Conservation (phyloP, 176 grass and related monocot genomes). For the Zizania latifolia region DNA sequence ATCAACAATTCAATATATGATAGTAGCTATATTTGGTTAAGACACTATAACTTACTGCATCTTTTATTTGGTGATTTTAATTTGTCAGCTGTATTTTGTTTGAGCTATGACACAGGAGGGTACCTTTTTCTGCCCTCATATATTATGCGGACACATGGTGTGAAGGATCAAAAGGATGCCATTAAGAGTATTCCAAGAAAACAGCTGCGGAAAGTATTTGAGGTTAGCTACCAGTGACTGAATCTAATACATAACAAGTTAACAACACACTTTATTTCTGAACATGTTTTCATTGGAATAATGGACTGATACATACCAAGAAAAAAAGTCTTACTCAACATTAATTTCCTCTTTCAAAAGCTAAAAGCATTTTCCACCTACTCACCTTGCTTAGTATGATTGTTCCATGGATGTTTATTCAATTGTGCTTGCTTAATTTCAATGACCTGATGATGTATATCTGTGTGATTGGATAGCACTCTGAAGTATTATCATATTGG, state of each 20-base stretch:
- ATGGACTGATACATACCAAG: not conserved
- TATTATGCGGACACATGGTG: constrained; percentile 90
- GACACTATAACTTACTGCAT: not conserved
- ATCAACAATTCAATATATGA: not conserved
- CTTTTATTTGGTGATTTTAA: too few relatives aligned
- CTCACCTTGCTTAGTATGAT: constrained; percentile 9
- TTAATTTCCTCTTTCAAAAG: not conserved
- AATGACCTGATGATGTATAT: not conserved
- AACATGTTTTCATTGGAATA: not conserved
- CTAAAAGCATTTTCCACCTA: not conserved
- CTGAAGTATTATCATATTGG: constrained; percentile 22
- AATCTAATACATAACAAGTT: constrained; percentile 15
- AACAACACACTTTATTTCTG: constrained; percentile 12
- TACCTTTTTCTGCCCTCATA: constrained; percentile 85
- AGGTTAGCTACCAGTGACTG: constrained; percentile 42
- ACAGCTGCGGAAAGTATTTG: constrained; percentile 72
- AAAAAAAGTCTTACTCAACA: not conserved
- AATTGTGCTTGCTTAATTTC: constrained; percentile 7
- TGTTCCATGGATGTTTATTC: constrained; percentile 2
- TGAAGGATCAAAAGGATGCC: constrained; percentile 83
- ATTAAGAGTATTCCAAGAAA: constrained; percentile 69
- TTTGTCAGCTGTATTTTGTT: constrained; percentile 1
- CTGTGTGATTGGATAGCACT: not conserved
- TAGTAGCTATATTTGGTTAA: too few relatives aligned
- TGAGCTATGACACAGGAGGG: constrained; percentile 82